phyloP scores from a whole-genome alignment of 176 grass and related monocot species.

The Oryza punctata region DNA sequence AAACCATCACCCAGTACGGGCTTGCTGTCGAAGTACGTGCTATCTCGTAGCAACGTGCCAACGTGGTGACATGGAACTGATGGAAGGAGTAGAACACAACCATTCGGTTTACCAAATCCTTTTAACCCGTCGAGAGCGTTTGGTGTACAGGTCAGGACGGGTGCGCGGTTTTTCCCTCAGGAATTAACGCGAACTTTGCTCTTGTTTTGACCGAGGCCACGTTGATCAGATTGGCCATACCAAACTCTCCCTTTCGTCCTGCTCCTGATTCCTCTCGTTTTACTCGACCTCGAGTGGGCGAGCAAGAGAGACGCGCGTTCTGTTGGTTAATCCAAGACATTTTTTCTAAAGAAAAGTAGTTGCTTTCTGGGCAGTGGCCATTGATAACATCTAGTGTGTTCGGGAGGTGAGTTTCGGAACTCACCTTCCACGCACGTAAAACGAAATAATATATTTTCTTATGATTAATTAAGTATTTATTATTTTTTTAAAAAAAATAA shows the following conservation, averaged over 20 bases:
- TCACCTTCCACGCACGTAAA: too few relatives aligned
- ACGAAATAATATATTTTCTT: too few relatives aligned
- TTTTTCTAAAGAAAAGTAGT: background rate
- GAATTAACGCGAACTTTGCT: background rate
- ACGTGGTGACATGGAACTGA: too few relatives aligned
- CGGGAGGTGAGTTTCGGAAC: too few relatives aligned
- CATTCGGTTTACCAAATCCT: too few relatives aligned
- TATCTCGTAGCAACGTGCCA: too few relatives aligned
- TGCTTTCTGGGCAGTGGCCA: background rate
- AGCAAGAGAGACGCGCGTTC: too few relatives aligned
- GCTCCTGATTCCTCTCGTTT: background rate
- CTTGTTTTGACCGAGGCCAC: slow-evolving; percentile 24
- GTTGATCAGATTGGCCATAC: background rate
- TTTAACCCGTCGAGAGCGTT: background rate
- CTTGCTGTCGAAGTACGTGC: too few relatives aligned
- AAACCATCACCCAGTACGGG: too few relatives aligned
- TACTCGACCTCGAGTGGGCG: background rate
- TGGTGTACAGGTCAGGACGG: background rate
- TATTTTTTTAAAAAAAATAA: too few relatives aligned
- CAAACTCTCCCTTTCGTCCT: background rate
- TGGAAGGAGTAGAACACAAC: too few relatives aligned
- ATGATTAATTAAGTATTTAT: too few relatives aligned
- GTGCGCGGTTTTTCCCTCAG: background rate
- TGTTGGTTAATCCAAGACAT: background rate
- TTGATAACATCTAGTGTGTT: background rate